Evolutionary conservation across 2,329 filamentous ascomycete species (phyloP).

Genomic region (Colletotrichum higginsianum): DNA sequence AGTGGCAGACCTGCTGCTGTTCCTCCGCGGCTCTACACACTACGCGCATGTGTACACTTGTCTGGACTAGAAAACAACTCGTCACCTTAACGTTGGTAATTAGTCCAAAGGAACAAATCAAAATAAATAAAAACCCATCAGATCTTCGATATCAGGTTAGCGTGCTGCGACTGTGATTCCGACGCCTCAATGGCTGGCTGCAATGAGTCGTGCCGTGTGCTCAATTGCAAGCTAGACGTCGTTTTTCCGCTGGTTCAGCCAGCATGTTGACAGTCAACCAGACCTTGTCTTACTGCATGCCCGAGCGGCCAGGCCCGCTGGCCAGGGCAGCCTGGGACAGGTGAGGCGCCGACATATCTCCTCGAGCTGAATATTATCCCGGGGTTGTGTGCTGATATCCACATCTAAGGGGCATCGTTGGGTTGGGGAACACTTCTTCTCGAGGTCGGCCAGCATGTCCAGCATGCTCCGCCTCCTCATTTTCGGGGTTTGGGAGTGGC

Average conservation of each 20-base stretch:
- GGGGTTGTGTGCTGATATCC: not conserved
- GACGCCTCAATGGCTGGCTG: not conserved
- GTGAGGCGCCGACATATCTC: not conserved
- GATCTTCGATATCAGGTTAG: not conserved
- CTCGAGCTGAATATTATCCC: not conserved
- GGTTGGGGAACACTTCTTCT: too few relatives aligned
- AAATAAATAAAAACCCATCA: not conserved
- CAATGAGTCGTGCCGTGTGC: too few relatives aligned
- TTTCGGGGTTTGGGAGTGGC: not conserved
- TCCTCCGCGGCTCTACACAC: too few relatives aligned
- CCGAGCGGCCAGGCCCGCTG: not conserved
- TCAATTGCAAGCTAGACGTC: not conserved
- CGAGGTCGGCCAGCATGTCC: not conserved
- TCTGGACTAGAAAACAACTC: constrained; percentile 20
- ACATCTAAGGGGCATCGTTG: too few relatives aligned
- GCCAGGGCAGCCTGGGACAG: too few relatives aligned
- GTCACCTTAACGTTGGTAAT: not conserved
- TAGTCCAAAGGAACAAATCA: not conserved
- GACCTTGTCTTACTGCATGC: too few relatives aligned
- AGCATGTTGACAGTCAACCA: too few relatives aligned
- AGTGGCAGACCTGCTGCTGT: not conserved
- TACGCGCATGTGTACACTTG: constrained; percentile 6
- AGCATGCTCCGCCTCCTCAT: too few relatives aligned
- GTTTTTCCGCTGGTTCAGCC: not conserved
- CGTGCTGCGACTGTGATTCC: not conserved